Percentiles rank a stretch among this genome's conserved stretches.
These are phyloP conservation scores for Porcisia hertigi DNA, from an alignment of 208 protist genomes.

Conservation along the genomic window DNA sequence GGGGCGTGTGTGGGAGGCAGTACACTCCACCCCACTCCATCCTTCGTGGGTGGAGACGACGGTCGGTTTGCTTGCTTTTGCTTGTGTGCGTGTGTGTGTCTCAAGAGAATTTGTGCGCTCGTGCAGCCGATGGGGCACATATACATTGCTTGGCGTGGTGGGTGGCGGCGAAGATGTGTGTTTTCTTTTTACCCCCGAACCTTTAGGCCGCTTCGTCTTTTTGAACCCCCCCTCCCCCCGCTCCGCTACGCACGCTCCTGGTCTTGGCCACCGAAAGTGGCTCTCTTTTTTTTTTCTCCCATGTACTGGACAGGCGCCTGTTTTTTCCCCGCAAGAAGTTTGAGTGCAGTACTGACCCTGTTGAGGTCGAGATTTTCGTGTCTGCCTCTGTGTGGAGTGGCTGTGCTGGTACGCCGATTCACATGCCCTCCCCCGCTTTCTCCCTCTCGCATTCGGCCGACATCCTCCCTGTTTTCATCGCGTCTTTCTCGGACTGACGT, in stretches of 20 bases:
- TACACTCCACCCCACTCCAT: no score
- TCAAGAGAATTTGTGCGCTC: background rate
- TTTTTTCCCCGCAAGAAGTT: background rate
- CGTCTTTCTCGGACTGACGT: no score
- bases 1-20: no score
- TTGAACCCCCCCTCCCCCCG: background rate
- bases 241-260: background rate
- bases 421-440: no score
- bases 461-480: no score
- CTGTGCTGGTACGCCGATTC: background rate
- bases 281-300: background rate
- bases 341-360: background rate
- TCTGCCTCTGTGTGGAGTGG: background rate
- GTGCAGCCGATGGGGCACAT: no score
- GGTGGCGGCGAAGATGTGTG: background rate
- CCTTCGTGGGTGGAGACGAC: background rate
- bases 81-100: slow-evolving; percentile 11
- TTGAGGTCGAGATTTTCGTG: background rate
- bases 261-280: background rate
- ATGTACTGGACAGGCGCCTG: background rate
- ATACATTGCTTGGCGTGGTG: background rate
- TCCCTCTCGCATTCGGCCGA: no score
- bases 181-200: background rate
- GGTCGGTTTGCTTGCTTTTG: slow-evolving; percentile 11
- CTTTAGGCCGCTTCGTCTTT: background rate